Base-by-base conservation (phyloP, 208 protist species). In the Leptomonas pyrrhocoris region DNA sequence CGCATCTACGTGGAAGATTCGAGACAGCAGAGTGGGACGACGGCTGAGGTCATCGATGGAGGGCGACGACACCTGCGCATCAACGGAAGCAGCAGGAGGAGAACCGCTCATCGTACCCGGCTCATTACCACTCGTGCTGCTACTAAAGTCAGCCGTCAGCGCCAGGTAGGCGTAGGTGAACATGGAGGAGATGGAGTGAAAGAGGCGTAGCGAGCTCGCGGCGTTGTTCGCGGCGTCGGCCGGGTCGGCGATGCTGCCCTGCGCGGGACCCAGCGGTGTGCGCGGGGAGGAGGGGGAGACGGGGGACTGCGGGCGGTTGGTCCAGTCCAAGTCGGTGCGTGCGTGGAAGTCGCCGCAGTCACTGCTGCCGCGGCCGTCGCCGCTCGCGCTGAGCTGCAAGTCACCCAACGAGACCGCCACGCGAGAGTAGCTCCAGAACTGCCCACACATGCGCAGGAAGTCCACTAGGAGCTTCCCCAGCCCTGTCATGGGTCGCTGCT, bases 381-480 rank as follows among this genome's bases (percentile, higher is more conserved):
- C 49, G n/a, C n/a, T 45, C 23, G 36, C 42, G 48, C 36, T 46
- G 5, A 42, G 40, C n/a, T 53, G 42, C 25, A 49, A 27, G 42
- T 84, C 62, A 0, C 57, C 28, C n/a, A 98, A 59, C 19, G 84
- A 92, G 23, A 98, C 84, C 27, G 90, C 96, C 31, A 92, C 87
- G 2, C 65, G 50, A 5, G 84, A 21, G 70, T 94, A 97, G 78
- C 85, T 88, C 81, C 94, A 98, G 64, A 81, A 85, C 43, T 83
- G 51, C 7, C 96, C 95, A 48, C 95, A 96, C 61, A 97, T 93
- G n/a, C 91, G 85, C 61, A 98, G 94, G 50, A 98, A 98, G 56
- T 98, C 94, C 0, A 97, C 82, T 0, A 98, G 78, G 12, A 98
- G 77, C n/a, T 84, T 85, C 19, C 96, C 96, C 3, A 98, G 83